Evolutionary conservation across 2,329 filamentous ascomycete genomes (phyloP), one percentile per base, ranked within the genome.

Genomic region (Exophiala aquamarina): DNA sequence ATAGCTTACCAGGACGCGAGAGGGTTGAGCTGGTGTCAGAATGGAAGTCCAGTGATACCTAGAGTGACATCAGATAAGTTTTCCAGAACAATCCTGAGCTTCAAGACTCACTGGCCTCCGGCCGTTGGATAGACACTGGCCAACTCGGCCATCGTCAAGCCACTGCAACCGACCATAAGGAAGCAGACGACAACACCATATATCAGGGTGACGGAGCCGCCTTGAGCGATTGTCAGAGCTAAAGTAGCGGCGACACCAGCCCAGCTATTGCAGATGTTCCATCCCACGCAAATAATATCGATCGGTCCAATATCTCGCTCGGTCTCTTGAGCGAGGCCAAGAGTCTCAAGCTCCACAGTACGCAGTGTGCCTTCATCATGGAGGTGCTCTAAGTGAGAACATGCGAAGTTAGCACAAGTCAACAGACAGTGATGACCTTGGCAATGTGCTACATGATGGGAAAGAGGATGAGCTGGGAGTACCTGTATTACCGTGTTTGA

Each of bases 71-170:
- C 48, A 60, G 7, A 50, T 33, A 1, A 13, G 18, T 23, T 41
- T 48, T 1, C 53, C 58, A 15, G 18, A 7, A 49, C 49, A 44
- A 61, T 34, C 15, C 67, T 63, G 11, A 57, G 61, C 9, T n/a
- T 15, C 23, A 7, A 69, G 19, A 70, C 66, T 44, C 69, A 70
- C 37, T 70, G 67, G 3, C 67, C 68, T 2, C 68, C 66, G 0
- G 67, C 67, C 3, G 67, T 69, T 0, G 67, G 66, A 29, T 67
- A 70, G 2, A 63, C 63, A 18, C 61, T 62, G 3, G 63, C 62
- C 3, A 69, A 59, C 52, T 71, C 68, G 2, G 65, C 66, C 54
- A 69, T 59, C n/a, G 58, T 64, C 10, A 66, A 39, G 1, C 59
- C 61, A 28, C 55, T 60, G 14, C 54, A 56, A 8, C 59, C 59